Conservation (phyloP, 2,329 filamentous ascomycete species). For the Colletotrichum cereale region DNA sequence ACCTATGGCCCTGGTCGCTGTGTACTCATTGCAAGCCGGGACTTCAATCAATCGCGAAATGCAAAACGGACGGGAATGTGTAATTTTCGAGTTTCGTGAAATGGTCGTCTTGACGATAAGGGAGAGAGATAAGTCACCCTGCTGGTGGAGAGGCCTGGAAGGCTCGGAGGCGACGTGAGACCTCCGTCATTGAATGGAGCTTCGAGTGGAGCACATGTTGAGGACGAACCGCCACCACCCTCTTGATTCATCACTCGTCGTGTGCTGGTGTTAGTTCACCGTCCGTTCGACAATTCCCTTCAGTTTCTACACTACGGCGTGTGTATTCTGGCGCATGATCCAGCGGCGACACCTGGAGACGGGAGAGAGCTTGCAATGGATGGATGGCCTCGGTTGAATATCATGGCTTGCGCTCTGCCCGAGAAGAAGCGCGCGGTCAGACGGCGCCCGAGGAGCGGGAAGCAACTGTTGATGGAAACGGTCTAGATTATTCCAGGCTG, state of each 20-base stretch:
- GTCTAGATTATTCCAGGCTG: not conserved
- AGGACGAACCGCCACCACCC: slow-evolving; percentile 28
- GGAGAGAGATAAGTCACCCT: slow-evolving; percentile 18
- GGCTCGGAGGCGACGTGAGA: slow-evolving; percentile 36
- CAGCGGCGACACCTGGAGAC: not conserved
- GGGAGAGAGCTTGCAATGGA: slow-evolving; percentile 1
- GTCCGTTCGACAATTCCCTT: not conserved
- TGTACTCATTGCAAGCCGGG: not conserved
- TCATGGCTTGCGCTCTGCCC: not conserved
- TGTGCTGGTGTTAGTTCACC: not conserved
- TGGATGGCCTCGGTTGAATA: not conserved
- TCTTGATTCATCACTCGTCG: slow-evolving; percentile 3
- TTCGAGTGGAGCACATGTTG: slow-evolving; percentile 37
- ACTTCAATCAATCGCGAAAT: not conserved
- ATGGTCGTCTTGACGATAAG: slow-evolving; percentile 31
- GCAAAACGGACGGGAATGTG: not conserved
- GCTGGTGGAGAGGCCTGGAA: slow-evolving; percentile 8
- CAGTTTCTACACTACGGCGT: not conserved
- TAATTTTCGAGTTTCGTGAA: slow-evolving; percentile 10
- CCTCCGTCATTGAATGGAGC: slow-evolving; percentile 37
- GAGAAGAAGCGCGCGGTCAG: not conserved
- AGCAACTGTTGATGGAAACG: slow-evolving; percentile 14
- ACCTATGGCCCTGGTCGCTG: not conserved
- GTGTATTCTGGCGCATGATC: slow-evolving; percentile 14
- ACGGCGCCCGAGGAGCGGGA: slow-evolving; percentile 26